phyloP scores from a whole-genome alignment of 495 filamentous ascomycete genomes.

The Penicillium manginii region DNA sequence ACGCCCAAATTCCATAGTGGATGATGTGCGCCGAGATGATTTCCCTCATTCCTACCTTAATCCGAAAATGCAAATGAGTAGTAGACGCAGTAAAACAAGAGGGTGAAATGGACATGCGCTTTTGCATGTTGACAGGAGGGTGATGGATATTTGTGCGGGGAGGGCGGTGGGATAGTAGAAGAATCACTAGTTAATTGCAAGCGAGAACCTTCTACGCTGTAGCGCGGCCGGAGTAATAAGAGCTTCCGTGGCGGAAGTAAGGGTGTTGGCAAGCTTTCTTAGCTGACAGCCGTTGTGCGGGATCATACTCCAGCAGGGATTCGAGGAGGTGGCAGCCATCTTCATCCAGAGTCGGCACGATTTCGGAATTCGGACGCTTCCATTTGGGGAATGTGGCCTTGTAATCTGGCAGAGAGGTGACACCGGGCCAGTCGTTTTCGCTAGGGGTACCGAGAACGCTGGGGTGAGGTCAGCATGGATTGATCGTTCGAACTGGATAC shows the following conservation, averaged over 20 bases:
- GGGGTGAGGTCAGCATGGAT: slow-evolving; percentile 5
- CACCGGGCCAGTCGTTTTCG: slow-evolving; percentile 89
- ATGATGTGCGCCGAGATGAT: too few relatives aligned
- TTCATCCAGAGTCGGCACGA: slow-evolving; percentile 67
- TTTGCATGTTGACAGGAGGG: not conserved
- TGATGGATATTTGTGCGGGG: not conserved
- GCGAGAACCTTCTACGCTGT: not conserved
- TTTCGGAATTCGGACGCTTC: slow-evolving; percentile 67
- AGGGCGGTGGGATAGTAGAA: not conserved
- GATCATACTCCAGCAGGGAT: slow-evolving; percentile 88
- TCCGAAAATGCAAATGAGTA: not conserved
- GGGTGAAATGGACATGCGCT: not conserved
- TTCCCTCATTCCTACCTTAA: not conserved
- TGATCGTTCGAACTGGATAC: not conserved
- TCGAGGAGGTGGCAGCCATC: slow-evolving; percentile 89
- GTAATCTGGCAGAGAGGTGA: slow-evolving; percentile 98
- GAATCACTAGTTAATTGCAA: not conserved
- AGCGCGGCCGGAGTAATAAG: slow-evolving; percentile 52
- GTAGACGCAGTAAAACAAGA: not conserved
- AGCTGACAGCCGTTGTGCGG: slow-evolving; percentile 87
- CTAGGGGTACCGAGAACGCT: slow-evolving; percentile 90
- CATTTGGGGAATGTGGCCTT: slow-evolving; percentile 97
- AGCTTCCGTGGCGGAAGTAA: slow-evolving; percentile 79
- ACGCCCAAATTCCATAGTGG: not conserved
- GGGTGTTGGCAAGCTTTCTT: slow-evolving; percentile 93